Conservation (phyloP, 2,329 filamentous ascomycete species). For the Metarhizium anisopliae region DNA sequence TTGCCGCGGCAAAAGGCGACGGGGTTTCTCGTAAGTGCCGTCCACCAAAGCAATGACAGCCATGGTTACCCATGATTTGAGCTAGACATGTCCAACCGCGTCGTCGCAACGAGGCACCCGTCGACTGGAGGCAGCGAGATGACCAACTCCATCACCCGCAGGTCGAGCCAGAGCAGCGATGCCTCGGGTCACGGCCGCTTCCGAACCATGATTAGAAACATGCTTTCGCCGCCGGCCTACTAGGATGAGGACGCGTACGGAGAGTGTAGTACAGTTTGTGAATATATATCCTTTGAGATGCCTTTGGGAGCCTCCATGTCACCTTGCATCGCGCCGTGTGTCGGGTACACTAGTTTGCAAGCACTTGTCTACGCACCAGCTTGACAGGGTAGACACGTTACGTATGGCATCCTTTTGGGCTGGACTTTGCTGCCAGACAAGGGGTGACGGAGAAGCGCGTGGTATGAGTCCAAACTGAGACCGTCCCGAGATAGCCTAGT, state of each 20-base stretch:
- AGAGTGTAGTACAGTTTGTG: background rate
- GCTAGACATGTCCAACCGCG: slow-evolving; percentile 7
- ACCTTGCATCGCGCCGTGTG: no score
- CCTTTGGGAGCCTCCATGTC: no score
- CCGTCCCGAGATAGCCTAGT: no score
- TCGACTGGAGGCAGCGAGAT: slow-evolving; percentile 8
- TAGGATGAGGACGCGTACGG: background rate
- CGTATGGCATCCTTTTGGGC: no score
- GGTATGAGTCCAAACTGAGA: no score
- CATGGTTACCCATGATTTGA: background rate
- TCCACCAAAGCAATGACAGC: background rate
- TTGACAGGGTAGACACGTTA: no score
- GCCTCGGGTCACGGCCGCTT: slow-evolving; percentile 5
- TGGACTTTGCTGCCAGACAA: no score
- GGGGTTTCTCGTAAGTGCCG: background rate
- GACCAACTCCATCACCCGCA: slow-evolving; percentile 8
- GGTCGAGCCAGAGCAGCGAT: slow-evolving; percentile 7
- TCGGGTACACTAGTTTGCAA: no score
- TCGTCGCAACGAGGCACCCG: slow-evolving; percentile 7
- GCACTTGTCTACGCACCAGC: no score
- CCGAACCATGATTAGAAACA: slow-evolving; percentile 7
- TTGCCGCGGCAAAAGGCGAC: background rate
- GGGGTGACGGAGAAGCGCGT: no score
- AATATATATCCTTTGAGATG: no score
- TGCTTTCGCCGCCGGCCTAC: slow-evolving; percentile 7